Percentiles rank a stretch among this genome's conserved stretches.
Evolutionary conservation across 2,329 filamentous ascomycete species (phyloP).

Genomic region (Xylariaceae sp.): DNA sequence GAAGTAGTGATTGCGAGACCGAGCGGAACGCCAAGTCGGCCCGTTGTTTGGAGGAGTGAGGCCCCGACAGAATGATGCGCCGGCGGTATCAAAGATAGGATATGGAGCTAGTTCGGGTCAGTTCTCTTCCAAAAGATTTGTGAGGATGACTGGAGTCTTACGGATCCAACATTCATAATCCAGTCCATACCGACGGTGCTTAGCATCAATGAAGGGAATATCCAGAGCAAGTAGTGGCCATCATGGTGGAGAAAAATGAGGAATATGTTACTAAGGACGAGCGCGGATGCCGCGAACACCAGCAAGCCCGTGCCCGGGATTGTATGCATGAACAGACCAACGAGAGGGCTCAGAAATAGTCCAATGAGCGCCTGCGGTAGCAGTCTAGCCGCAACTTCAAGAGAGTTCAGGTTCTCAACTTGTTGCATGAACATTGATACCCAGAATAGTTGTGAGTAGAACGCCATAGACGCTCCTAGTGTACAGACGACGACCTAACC

Average conservation of each 20-base stretch:
- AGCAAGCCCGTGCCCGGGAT: slow-evolving; percentile 30
- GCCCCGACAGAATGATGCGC: slow-evolving; percentile 33
- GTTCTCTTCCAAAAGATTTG: not conserved
- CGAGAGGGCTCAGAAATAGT: slow-evolving; percentile 32
- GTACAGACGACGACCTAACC: slow-evolving; percentile 29
- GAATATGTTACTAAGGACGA: slow-evolving; percentile 31
- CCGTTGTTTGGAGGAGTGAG: slow-evolving; percentile 33
- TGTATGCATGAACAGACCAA: slow-evolving; percentile 32
- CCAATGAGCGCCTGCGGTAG: slow-evolving; percentile 35
- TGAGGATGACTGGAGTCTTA: slow-evolving; percentile 17
- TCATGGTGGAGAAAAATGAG: slow-evolving; percentile 31
- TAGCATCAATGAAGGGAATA: slow-evolving; percentile 33
- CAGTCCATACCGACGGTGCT: slow-evolving; percentile 36
- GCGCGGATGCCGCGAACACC: slow-evolving; percentile 24
- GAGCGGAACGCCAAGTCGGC: slow-evolving; percentile 33
- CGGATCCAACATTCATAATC: slow-evolving; percentile 35
- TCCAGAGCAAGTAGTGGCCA: slow-evolving; percentile 32
- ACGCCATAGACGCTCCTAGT: slow-evolving; percentile 32
- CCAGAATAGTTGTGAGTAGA: slow-evolving; percentile 35
- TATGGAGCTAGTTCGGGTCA: slow-evolving; percentile 28
- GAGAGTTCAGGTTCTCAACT: slow-evolving; percentile 29
- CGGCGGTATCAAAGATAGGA: slow-evolving; percentile 31
- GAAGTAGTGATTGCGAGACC: slow-evolving; percentile 34
- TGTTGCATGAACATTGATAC: slow-evolving; percentile 35
- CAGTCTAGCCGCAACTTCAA: slow-evolving; percentile 32